These are phyloP conservation scores for Medicago arabica DNA, from an alignment of 306 rosid genomes.

Conservation along the genomic window DNA sequence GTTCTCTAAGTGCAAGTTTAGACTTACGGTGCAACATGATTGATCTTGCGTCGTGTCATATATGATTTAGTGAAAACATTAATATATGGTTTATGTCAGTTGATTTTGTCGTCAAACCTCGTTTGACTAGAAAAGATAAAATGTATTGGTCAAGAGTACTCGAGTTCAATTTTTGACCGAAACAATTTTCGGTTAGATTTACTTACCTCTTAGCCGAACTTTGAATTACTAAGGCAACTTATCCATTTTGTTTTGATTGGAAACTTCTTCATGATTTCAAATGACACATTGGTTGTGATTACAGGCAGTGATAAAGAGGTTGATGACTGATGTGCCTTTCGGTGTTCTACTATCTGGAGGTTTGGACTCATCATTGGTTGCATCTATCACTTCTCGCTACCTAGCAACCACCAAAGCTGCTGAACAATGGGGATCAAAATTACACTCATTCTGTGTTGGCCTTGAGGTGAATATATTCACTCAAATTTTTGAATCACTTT, in stretches of 20 bases:
- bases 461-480: slow-evolving; percentile 57
- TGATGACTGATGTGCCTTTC: slow-evolving; percentile 98
- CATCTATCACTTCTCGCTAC: slow-evolving; percentile 92
- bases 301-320: slow-evolving; percentile 91
- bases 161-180: background rate
- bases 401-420: slow-evolving; percentile 81
- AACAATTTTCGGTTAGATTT: background rate
- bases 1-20: background rate
- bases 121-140: no score
- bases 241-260: background rate
- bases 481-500: slow-evolving; percentile 5
- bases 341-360: slow-evolving; percentile 97
- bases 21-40: background rate
- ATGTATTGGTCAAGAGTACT: background rate
- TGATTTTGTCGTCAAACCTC: no score
- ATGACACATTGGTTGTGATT: slow-evolving; percentile 29
- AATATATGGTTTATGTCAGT: background rate
- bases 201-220: background rate
- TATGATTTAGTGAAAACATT: background rate
- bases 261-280: background rate
- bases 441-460: slow-evolving; percentile 95
- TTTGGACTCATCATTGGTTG: slow-evolving; percentile 91
- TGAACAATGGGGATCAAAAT: slow-evolving; percentile 91
- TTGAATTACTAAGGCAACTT: background rate
- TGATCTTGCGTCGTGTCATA: background rate